Evolutionary conservation across 768 basidiomycete genomes (phyloP).

Genomic region (Lactifluus pinguis): DNA sequence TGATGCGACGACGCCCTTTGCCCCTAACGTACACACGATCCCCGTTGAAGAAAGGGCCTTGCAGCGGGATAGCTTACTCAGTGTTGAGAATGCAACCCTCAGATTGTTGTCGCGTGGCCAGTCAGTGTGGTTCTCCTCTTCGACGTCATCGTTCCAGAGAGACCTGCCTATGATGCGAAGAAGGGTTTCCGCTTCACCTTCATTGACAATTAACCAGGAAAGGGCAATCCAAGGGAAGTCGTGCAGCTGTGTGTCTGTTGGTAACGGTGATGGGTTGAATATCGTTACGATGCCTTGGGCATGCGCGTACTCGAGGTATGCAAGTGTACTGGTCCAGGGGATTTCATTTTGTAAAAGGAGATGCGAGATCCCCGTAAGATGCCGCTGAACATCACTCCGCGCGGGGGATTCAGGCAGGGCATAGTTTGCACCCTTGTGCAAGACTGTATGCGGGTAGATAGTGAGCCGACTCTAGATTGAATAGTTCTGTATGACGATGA

Average conservation of each 20-base stretch:
- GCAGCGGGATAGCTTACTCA: constrained; percentile 18
- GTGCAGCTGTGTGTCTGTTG: constrained; percentile 30
- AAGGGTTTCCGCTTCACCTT: constrained; percentile 35
- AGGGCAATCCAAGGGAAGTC: constrained; percentile 43
- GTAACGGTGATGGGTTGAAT: constrained; percentile 54
- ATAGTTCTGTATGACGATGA: not conserved
- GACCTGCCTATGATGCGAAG: constrained; percentile 8
- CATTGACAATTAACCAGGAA: constrained; percentile 50
- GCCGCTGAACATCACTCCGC: constrained; percentile 12
- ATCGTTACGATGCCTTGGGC: constrained; percentile 26
- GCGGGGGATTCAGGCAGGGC: constrained; percentile 29
- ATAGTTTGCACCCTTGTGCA: constrained; percentile 53
- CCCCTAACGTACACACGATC: constrained; percentile 50
- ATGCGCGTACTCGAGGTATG: constrained; percentile 24
- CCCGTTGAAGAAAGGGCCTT: constrained; percentile 27
- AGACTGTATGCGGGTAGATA: constrained; percentile 29
- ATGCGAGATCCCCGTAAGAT: constrained; percentile 35
- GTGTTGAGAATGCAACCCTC: constrained; percentile 21
- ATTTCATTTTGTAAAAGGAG: constrained; percentile 57
- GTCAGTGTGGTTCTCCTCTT: not conserved
- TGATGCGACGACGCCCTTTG: constrained; percentile 39
- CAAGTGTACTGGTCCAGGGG: constrained; percentile 33
- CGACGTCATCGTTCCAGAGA: not conserved
- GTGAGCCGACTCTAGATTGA: not conserved
- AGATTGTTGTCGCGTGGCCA: constrained; percentile 10